Evolutionary conservation across 2,329 filamentous ascomycete genomes (phyloP), one percentile per base, ranked within the genome.

Genomic region (Fusarium compactum): DNA sequence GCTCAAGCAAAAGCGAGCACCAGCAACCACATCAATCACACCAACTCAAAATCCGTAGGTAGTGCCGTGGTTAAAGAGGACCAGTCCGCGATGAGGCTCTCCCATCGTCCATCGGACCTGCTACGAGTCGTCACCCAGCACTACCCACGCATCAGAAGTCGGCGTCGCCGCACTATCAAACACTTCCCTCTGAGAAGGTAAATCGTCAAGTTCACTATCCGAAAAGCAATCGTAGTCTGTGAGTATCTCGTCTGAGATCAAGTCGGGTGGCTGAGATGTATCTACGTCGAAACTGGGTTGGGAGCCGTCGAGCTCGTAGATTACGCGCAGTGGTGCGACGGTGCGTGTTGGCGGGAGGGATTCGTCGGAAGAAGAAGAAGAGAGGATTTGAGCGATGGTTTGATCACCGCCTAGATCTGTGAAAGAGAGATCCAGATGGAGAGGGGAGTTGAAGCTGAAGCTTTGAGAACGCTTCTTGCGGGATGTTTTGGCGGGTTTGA

Each of bases 41-140:
- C 65, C 51, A 7, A 65, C 30, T 20, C 12, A 27, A 24, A 38
- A 44, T 5, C 66, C 60, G 27, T 53, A 50, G 57, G 68, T 68
- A 74, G 41, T 30, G 63, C 71, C 71, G 72, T 62, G 72, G 65
- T 68, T 68, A 70, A 45, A 76, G 79, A 80, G 78, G 78, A 78
- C 80, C 78, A 81, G 80, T 81, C 80, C 80, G 77, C 71, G 71
- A 76, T 73, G 74, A 65, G 73, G 73, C 73, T 73, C 72, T 77
- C 70, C 63, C 76, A 72, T 75, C 74, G 71, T 51, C 67, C 71
- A 77, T 53, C 79, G 80, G 80, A 82, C 80, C 76, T 84, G 81
- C 77, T 84, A 81, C 80, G 78, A 83, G 82, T 79, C 83, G 79
- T 83, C 82, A 75, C 79, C 80, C 72, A 84, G 76, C 76, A 84